Evolutionary conservation across 345 rosid species (phyloP), one percentile per base, ranked within the genome.

Genomic region (Excoecaria cochinchinensis): DNA sequence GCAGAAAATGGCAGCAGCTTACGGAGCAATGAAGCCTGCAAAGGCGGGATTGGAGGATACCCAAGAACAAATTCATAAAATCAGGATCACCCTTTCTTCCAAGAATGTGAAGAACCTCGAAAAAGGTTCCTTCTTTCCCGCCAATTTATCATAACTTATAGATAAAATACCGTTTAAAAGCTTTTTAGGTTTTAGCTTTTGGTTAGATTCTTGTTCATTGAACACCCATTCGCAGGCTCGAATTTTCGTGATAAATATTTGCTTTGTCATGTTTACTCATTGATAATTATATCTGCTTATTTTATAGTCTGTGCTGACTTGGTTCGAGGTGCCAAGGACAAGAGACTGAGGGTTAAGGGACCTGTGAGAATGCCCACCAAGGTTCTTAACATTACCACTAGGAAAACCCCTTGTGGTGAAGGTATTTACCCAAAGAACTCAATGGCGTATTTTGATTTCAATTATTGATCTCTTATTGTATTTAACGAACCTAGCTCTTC

Each of bases 31-130:
- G 76, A 78, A 78, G 61, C 87, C 82, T 0, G 62, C 79, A 0
- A 91, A 91, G 74, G 80, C 89, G 2, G 96, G 93, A 42, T 80
- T 89, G 65, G 97, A 89, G 72, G 97, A 89, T 12, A 36, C 91
- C 0, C 83, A 84, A 31, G 93, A 85, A 81, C 89, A 87, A 79
- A 83, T 88, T 76, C 93, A 91, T 70, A 89, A 88, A 86, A 91
- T 91, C 77, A 84, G 93, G 36, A 91, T 91, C 86, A 89, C 93
- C 38, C 92, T 91, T 9, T 89, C 91, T 69, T 91, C 96, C 17
- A 91, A 88, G 77, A 86, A 85, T 68, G 96, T 91, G 16, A 89
- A 89, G 77, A 91, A 91, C 68, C 87, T 91, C 3, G 93, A 91
- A 78, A 91, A 91, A 81, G 97, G 92, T 89, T 24, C 58, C 1